Evolutionary conservation across 352 stramenopile genomes (phyloP).

Genomic region (Phytophthora pseudosyringae): DNA sequence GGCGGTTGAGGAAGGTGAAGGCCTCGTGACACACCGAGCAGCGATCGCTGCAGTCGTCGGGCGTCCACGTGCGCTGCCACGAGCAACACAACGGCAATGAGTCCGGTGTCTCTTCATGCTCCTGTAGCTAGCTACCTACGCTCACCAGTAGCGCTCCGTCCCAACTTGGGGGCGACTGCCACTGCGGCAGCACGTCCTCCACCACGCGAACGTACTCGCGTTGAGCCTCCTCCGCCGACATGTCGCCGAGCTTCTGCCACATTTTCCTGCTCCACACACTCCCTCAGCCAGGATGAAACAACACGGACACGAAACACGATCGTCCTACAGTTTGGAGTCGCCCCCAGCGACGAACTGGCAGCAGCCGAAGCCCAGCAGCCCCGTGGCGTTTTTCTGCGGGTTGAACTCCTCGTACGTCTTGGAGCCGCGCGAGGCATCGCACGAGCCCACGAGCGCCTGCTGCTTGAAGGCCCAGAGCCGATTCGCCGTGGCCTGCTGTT

Average conservation of each 20-base stretch:
- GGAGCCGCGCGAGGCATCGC: constrained; percentile 56
- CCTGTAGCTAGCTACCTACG: neutral
- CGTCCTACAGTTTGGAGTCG: constrained; percentile 54
- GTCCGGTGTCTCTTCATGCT: neutral
- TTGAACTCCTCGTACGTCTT: constrained; percentile 49
- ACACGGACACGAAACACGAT: neutral
- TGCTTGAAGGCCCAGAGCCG: constrained; percentile 64
- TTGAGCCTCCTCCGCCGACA: constrained; percentile 51
- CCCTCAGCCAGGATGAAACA: neutral
- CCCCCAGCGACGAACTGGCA: constrained; percentile 54
- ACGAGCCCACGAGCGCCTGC: constrained; percentile 66
- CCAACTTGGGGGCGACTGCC: constrained; percentile 51
- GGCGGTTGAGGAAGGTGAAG: constrained; percentile 79
- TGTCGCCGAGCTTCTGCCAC: constrained; percentile 69
- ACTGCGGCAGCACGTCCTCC: constrained; percentile 59
- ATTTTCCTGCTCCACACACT: constrained; percentile 43
- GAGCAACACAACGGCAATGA: neutral
- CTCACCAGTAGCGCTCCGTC: constrained; percentile 65
- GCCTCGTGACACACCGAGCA: constrained; percentile 63
- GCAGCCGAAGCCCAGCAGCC: constrained; percentile 32
- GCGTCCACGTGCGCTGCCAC: constrained; percentile 67
- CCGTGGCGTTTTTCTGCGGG: constrained; percentile 14
- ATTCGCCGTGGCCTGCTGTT: constrained; percentile 44
- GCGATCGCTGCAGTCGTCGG: constrained; percentile 61
- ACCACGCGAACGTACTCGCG: constrained; percentile 63